Evolutionary conservation across 2,329 filamentous ascomycete genomes (phyloP), one percentile per base, ranked within the genome.

Genomic region (Neofusicoccum umdonicola): DNA sequence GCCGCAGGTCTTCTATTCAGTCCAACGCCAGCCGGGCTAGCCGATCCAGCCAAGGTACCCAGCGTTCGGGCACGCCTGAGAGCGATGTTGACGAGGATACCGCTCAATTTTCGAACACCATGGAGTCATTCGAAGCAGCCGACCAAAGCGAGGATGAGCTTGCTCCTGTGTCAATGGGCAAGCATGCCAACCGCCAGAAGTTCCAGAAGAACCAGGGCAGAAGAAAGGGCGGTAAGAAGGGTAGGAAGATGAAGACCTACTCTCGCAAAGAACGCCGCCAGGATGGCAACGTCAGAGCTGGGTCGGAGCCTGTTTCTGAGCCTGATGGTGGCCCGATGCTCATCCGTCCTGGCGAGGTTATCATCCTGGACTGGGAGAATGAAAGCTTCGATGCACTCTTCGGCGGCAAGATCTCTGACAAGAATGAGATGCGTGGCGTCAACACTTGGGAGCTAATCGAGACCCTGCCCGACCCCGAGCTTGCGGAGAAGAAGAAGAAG

Each of bases 361-460:
- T 99, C 54, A 82, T 98, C 5, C 85, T 97, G 11, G 93, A 98
- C 70, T 99, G 94, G 93, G 86, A 82, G 48, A 81, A 87, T 7
- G 83, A 89, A 7, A 88, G 88, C 5, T 90, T 87, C 74, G 87
- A 94, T 17, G 81, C 81, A 15, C 81, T 97, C 22, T 98, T 97
- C 54, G 79, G 79, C 17, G 76, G 76, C 68, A 67, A 71, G 63
- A 68, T 69, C 37, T 73, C 79, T 11, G 75, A 81, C 3, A 74
- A 79, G 6, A 78, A 84, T 47, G 81, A 84, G 9, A 73, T 84
- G 37, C 84, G 87, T 41, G 91, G 91, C 48, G 76, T 81, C 27
- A 80, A 84, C 45, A 90, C 87, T 0, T 90, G 85, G 77, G 76
- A 83, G 79, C 34, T 76, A 86, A 41, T 81, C 67, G 86, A 65